Evolutionary conservation across 2,329 filamentous ascomycete genomes (phyloP), one percentile per base, ranked within the genome.

Genomic region (Raffaelea ambrosiae): DNA sequence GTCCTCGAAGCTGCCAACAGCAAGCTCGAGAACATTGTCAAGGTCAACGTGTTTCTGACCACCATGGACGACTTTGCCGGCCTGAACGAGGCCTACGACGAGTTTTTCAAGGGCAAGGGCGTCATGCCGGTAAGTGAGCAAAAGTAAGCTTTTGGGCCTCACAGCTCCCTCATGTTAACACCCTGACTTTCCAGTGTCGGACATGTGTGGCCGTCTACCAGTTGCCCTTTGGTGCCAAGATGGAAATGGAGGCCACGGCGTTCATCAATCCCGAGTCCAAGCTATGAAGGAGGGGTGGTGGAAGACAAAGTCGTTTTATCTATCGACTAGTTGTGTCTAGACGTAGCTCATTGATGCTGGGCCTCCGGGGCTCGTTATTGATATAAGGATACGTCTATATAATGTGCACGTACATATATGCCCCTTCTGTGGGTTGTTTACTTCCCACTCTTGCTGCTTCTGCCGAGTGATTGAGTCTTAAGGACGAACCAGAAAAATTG

Each of bases 191-290:
- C 2, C 36, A 71, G 68, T 67, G 65, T 43, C 65, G 83, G 50
- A 84, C 79, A 45, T 89, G 84, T 59, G 83, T 89, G 22, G 84
- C 84, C 0, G 86, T 88, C 13, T 79, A 85, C 64, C 75, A 84
- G 60, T 67, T 89, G 56, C 85, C 84, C 1, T 76, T 84, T 58
- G 76, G 77, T 11, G 83, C 84, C 3, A 77, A 83, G 49, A 79
- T 89, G 9, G 85, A 88, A 70, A 86, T 89, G 59, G 84, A 89
- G 68, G 35, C 18, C 14, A 38, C 35, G 16, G 35, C 35, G 7
- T 38, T 38, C 18, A 5, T 38, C 16, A 38, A 38, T 14, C 35
- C 35, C 7, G 8, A 5, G 16, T 16, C 35, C 13, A 38, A 38
- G 16, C 35, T 38, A 8, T 38, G 35, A 38, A 38, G 35, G 35